Evolutionary conservation across 1,139 yeast species (phyloP).

Genomic region (Diutina pseudorugosa): DNA sequence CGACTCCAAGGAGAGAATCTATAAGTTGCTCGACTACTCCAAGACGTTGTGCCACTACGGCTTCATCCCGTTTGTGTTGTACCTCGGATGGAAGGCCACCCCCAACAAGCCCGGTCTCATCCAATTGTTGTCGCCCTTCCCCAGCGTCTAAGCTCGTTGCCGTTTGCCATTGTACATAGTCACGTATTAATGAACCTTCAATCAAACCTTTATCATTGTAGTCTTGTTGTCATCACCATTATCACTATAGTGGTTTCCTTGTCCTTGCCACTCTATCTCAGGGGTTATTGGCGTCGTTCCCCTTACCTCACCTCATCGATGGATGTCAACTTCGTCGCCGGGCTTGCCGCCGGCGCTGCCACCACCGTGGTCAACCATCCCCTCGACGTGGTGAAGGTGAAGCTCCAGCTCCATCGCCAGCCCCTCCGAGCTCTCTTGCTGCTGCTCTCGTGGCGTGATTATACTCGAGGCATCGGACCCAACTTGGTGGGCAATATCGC

Average conservation of each 20-base stretch:
- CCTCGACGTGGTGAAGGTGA: constrained; percentile 68
- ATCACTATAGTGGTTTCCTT: no score
- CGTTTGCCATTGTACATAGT: not conserved
- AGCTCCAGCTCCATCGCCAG: constrained; percentile 42
- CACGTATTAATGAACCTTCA: not conserved
- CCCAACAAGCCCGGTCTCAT: constrained; percentile 77
- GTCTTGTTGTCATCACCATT: not conserved
- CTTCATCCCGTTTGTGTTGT: constrained; percentile 88
- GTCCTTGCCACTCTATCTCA: no score
- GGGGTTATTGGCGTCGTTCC: not conserved
- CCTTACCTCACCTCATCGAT: not conserved
- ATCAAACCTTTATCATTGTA: not conserved
- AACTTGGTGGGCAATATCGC: constrained; percentile 72
- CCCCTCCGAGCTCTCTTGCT: not conserved
- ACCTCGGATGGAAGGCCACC: constrained; percentile 85
- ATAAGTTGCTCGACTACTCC: constrained; percentile 71
- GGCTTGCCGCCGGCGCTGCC: constrained; percentile 70
- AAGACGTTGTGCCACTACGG: constrained; percentile 90
- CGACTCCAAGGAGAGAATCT: constrained; percentile 79
- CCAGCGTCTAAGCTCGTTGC: constrained; percentile 43
- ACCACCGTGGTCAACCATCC: constrained; percentile 85
- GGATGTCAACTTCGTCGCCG: constrained; percentile 49
- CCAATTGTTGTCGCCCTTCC: constrained; percentile 61
- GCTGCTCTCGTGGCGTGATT: constrained; percentile 8
- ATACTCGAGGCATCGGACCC: constrained; percentile 73